These are phyloP conservation scores for Dipodascopsis tothii DNA, from an alignment of 805 yeast species.

Conservation along the genomic window DNA sequence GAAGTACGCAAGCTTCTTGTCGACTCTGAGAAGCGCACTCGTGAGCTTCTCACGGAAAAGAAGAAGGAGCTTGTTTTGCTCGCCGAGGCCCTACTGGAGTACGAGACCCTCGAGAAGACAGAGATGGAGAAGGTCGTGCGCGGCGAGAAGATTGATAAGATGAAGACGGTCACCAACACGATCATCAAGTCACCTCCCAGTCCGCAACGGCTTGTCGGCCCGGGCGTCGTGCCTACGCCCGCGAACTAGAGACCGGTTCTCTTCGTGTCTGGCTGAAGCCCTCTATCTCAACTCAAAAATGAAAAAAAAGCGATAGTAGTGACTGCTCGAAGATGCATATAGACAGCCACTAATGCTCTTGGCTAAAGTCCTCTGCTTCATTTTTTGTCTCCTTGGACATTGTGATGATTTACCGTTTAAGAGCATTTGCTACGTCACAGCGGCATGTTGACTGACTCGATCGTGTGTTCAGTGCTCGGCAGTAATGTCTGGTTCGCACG, in stretches of 20 bases:
- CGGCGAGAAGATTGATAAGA: constrained; percentile 49
- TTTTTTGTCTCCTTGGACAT: no score
- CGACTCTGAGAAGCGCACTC: constrained; percentile 72
- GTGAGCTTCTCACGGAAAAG: constrained; percentile 54
- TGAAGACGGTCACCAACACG: background rate
- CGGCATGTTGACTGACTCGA: no score
- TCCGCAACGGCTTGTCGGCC: background rate
- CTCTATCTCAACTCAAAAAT: no score
- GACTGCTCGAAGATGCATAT: no score
- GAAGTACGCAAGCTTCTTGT: constrained; percentile 75
- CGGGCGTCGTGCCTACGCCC: background rate
- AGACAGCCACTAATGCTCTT: no score
- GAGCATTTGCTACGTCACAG: no score
- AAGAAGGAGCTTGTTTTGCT: constrained; percentile 69
- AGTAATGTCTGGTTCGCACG: no score
- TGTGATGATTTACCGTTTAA: no score
- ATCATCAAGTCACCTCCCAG: background rate
- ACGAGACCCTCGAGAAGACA: constrained; percentile 84
- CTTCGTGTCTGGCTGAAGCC: no score
- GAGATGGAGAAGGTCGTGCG: constrained; percentile 81
- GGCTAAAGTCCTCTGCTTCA: no score
- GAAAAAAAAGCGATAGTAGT: no score
- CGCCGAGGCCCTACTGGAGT: constrained; percentile 89
- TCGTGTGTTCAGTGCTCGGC: no score
- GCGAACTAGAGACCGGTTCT: background rate